phyloP scores from a whole-genome alignment of 2,329 filamentous ascomycete genomes.

The Pseudopithomyces chartarum region DNA sequence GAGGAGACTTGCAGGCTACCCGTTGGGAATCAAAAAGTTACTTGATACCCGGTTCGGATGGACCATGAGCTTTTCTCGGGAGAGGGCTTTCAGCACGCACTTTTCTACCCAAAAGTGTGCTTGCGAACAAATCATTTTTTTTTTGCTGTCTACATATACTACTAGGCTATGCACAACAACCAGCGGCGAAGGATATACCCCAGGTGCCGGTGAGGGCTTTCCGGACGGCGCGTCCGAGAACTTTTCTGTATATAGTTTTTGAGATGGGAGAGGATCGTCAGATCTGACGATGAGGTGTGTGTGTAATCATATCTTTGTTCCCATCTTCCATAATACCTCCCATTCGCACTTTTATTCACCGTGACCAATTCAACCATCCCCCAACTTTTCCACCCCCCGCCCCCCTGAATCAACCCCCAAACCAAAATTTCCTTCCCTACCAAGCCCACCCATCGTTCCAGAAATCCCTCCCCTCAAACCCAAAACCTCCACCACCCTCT shows the following conservation, averaged over 20 bases:
- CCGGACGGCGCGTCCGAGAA: conserved; percentile 17
- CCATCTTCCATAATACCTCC: too few species aligned
- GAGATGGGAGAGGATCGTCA: too few species aligned
- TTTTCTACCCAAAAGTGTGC: not conserved
- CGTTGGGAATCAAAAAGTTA: conserved; percentile 13
- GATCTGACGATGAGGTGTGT: not conserved
- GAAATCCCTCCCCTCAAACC: too few species aligned
- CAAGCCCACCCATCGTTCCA: too few species aligned
- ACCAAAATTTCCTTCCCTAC: too few species aligned
- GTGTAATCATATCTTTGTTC: not conserved
- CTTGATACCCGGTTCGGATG: conserved; percentile 11
- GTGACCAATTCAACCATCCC: too few species aligned
- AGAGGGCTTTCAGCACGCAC: conserved; percentile 30
- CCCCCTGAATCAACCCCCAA: too few species aligned
- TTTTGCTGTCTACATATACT: conserved; percentile 4
- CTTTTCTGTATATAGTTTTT: not conserved
- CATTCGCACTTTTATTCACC: too few species aligned
- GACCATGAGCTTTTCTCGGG: conserved; percentile 18
- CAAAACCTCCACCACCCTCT: too few species aligned
- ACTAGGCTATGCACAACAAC: too few species aligned
- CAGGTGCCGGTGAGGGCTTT: conserved; percentile 37
- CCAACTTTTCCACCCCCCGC: too few species aligned
- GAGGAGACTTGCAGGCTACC: conserved; percentile 26
- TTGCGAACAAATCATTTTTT: conserved; percentile 7
- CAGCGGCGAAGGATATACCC: conserved; percentile 44